A percentile compares a stretch with the other conserved stretches of the same genome.
These are phyloP conservation scores for Cymbidium sinense DNA, from an alignment of 106 monocot genomes.

Conservation along the genomic window DNA sequence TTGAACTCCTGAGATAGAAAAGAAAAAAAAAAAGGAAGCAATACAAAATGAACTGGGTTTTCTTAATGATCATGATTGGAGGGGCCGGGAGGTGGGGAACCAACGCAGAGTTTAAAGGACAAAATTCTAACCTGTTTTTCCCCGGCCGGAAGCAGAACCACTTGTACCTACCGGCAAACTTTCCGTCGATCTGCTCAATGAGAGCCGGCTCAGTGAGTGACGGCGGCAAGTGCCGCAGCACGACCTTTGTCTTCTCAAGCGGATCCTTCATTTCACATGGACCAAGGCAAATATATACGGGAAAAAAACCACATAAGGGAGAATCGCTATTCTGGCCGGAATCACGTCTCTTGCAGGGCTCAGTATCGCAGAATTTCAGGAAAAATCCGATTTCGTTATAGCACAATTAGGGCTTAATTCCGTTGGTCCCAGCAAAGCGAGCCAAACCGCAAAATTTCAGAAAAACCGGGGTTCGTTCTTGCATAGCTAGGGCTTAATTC, in stretches of 20 bases:
- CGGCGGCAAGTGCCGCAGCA: slow-evolving; percentile 86
- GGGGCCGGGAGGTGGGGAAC: too few relatives aligned
- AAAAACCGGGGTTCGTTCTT: not conserved
- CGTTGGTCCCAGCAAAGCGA: slow-evolving; percentile 1
- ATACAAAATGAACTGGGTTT: not conserved
- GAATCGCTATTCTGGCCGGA: not conserved
- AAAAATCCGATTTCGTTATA: not conserved
- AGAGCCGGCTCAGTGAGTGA: slow-evolving; percentile 57
- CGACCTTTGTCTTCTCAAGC: slow-evolving; percentile 72
- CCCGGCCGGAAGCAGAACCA: slow-evolving; percentile 76
- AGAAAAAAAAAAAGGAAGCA: not conserved
- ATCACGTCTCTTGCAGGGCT: not conserved
- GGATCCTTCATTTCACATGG: slow-evolving; percentile 65
- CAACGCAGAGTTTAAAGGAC: not conserved
- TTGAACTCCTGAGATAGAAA: not conserved
- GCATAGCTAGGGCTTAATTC: not conserved
- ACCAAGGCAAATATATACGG: not conserved
- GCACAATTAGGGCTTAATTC: not conserved
- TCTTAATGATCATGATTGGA: not conserved
- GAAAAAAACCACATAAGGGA: not conserved
- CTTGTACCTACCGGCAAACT: slow-evolving; percentile 68
- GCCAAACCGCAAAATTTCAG: not conserved
- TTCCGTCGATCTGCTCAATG: slow-evolving; percentile 76
- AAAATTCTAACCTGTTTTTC: slow-evolving; percentile 47
- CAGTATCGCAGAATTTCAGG: not conserved